phyloP scores from a whole-genome alignment of 2,329 filamentous ascomycete species.

The Trichoderma polysporum region DNA sequence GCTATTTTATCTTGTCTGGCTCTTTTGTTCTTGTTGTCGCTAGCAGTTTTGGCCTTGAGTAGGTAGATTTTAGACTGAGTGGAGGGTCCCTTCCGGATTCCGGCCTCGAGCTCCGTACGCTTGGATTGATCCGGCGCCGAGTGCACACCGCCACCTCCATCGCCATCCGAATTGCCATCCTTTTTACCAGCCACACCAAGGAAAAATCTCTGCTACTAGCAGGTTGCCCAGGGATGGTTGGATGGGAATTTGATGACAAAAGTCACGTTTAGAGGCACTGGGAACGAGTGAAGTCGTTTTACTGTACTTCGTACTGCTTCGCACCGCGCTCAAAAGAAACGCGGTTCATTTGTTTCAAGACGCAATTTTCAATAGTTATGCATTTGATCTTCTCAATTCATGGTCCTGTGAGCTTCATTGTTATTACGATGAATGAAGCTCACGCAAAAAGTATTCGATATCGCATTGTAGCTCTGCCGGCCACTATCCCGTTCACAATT shows the following conservation, averaged over 20 bases:
- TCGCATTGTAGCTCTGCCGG: slow-evolving; percentile 28
- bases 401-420: slow-evolving; percentile 15
- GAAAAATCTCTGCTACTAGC: background rate
- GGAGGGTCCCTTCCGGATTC: slow-evolving; percentile 10
- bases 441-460: slow-evolving; percentile 9
- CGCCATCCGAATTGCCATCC: background rate
- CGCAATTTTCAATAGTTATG: background rate
- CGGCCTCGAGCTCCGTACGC: slow-evolving; percentile 3
- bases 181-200: background rate
- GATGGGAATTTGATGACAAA: too few relatives aligned
- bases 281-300: too few relatives aligned
- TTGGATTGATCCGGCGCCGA: slow-evolving; percentile 13
- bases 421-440: slow-evolving; percentile 16
- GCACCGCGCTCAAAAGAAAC: too few relatives aligned
- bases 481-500: slow-evolving; percentile 35
- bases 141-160: slow-evolving; percentile 1
- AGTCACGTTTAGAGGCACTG: background rate
- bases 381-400: slow-evolving; percentile 14
- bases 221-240: too few relatives aligned
- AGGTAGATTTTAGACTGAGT: background rate
- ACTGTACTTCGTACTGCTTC: too few relatives aligned
- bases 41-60: background rate
- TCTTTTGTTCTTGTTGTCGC: background rate
- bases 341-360: background rate
- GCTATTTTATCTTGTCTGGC: background rate